Evolutionary conservation across 2,329 filamentous ascomycete genomes (phyloP).

Genomic region (Xylariaceae sp.): DNA sequence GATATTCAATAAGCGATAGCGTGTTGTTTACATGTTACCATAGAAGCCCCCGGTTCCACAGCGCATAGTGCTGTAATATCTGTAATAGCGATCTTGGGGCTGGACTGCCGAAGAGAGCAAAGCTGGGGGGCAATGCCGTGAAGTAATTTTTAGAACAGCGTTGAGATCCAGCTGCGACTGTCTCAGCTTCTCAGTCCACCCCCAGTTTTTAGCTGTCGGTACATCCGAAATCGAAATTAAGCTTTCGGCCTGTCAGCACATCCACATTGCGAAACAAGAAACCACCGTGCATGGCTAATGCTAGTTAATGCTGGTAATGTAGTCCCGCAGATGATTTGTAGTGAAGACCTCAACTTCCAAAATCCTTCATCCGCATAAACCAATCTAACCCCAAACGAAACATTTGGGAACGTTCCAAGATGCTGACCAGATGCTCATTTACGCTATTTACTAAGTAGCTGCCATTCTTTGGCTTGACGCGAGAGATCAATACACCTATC

Average conservation of each 20-base stretch:
- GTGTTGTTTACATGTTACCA: neutral
- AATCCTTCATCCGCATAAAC: no score
- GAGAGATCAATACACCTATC: no score
- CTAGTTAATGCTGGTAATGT: neutral
- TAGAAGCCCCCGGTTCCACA: neutral
- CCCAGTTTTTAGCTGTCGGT: conserved; percentile 18
- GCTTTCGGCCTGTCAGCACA: neutral
- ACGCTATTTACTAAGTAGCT: no score
- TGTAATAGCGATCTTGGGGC: neutral
- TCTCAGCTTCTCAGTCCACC: conserved; percentile 19
- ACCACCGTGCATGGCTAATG: neutral
- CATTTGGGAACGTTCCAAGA: no score
- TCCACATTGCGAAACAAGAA: conserved; percentile 9
- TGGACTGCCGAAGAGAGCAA: conserved; percentile 8
- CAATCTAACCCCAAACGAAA: no score
- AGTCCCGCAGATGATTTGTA: no score
- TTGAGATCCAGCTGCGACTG: conserved; percentile 10
- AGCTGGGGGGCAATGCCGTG: conserved; percentile 18
- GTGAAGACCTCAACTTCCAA: no score
- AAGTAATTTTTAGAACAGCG: conserved; percentile 22
- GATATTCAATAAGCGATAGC: neutral
- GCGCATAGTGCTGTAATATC: conserved; percentile 1
- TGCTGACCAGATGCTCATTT: no score
- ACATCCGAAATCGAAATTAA: conserved; percentile 14
- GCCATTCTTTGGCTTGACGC: no score